Evolutionary conservation across 495 filamentous ascomycete species (phyloP).

Genomic region (Daldinia decipiens): DNA sequence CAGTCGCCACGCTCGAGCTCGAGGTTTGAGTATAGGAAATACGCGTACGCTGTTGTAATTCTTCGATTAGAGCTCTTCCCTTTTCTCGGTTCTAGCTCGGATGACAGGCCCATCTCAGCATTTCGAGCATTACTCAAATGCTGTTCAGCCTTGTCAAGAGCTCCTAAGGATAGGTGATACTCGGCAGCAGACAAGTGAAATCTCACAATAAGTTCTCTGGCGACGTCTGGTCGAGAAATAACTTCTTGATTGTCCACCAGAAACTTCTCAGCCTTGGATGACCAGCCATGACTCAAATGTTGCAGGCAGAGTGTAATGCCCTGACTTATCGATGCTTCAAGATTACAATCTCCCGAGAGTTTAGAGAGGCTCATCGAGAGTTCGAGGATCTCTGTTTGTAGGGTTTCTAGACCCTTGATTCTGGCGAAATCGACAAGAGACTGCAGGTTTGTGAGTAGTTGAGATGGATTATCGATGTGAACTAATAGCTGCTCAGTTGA

Average conservation of each 20-base stretch:
- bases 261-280: constrained; percentile 73
- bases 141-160: constrained; percentile 64
- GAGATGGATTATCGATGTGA: constrained; percentile 69
- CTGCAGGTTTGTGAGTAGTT: constrained; percentile 70
- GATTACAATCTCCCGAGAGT: constrained; percentile 61
- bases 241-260: constrained; percentile 67
- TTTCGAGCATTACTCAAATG: constrained; percentile 52
- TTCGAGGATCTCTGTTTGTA: constrained; percentile 59
- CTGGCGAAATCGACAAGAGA: constrained; percentile 80
- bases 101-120: constrained; percentile 38
- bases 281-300: constrained; percentile 80
- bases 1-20: constrained; percentile 71
- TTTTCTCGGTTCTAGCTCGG: constrained; percentile 35
- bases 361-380: constrained; percentile 62
- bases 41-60: constrained; percentile 61
- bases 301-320: constrained; percentile 72
- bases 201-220: constrained; percentile 54
- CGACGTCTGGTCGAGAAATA: constrained; percentile 31
- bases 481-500: constrained; percentile 62
- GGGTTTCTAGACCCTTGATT: constrained; percentile 69
- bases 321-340: constrained; percentile 67
- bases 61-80: constrained; percentile 47
- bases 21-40: constrained; percentile 69
- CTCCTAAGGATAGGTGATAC: constrained; percentile 75
- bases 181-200: constrained; percentile 79